phyloP scores from a whole-genome alignment of 495 filamentous ascomycete species.

The Friedmanniomyces simplex region DNA sequence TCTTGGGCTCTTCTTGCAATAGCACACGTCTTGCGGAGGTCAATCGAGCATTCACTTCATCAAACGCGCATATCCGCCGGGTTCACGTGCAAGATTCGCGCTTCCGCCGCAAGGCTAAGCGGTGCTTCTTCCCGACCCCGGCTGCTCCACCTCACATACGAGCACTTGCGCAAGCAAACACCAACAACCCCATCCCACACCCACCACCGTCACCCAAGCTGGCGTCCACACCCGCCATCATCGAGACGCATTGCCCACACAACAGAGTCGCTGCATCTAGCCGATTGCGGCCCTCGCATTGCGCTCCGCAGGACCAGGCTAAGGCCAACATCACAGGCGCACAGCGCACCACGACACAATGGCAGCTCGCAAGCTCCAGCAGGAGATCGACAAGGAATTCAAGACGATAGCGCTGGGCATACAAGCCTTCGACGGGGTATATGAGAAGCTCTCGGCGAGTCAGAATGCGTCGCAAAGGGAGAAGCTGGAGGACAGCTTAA shows the following conservation, averaged over 20 bases:
- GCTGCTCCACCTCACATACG: too few relatives aligned
- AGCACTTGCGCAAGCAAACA: too few relatives aligned
- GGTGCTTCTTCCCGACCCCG: too few relatives aligned
- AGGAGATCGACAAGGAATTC: constrained; percentile 53
- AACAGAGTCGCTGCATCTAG: neutral
- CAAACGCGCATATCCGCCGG: too few relatives aligned
- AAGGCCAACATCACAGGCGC: neutral
- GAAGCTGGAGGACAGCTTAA: constrained; percentile 92
- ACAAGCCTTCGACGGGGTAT: constrained; percentile 79
- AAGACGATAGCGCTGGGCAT: constrained; percentile 93
- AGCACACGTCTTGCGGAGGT: too few relatives aligned
- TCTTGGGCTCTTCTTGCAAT: too few relatives aligned
- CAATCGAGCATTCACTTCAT: too few relatives aligned
- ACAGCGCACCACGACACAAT: constrained; percentile 40
- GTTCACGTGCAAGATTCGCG: too few relatives aligned
- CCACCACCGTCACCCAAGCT: neutral
- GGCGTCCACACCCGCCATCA: too few relatives aligned
- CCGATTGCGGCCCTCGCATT: neutral
- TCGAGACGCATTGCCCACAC: neutral
- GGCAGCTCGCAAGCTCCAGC: constrained; percentile 88
- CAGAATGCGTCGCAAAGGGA: constrained; percentile 92
- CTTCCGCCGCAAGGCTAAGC: too few relatives aligned
- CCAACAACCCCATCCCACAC: too few relatives aligned
- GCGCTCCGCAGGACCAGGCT: neutral
- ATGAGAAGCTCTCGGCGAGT: constrained; percentile 88